Evolutionary conservation across 352 stramenopile species (phyloP), one percentile per base, ranked within the genome.

Genomic region (Phytophthora parvispora): DNA sequence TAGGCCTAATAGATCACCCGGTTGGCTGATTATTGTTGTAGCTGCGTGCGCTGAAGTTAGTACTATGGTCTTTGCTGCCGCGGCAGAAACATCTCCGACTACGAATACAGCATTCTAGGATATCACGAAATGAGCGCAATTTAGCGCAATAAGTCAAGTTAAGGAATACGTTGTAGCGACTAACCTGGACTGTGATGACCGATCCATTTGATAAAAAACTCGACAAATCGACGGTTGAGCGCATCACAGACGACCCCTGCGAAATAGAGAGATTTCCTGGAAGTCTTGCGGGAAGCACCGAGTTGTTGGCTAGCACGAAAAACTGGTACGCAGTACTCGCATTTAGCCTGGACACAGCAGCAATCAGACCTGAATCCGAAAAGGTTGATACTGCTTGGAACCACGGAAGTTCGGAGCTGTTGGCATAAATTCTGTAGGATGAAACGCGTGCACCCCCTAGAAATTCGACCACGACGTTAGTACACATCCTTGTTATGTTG

Each of bases 281-380:
- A 0, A 93, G 47, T 27, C 27, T 59, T 2, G 59, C 27, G 0
- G 58, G 15, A 0, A 27, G 12, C 3, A 83, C 31, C 1, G 63
- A 51, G 28, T 82, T 92, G 12, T 72, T 32, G 0, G 82, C 77
- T 2, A 94, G 27, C 2, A 90, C 83, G 16, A 88, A 81, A 15
- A 90, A 79, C 24, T 83, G 54, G 62, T 94, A 92, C 24, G 57
- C 71, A 24, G 64, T 77, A 0, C 61, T 71, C 1, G 82, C 86
- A 13, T 78, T 74, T 6, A 94, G 60, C 2, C 32, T 29, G 9
- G 74, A 60, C 27, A 84, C 73, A 1, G 49, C 20, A 2, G 54
- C 55, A 9, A 57, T 79, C 10, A 51, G 28, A n/a, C 58, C 38
- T 1, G 67, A 38, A 6, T 64, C 18, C 2, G 61, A 60, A n/a